Evolutionary conservation across 208 protist genomes (phyloP), one percentile per base, ranked within the genome.

Genomic region (Trypanosoma theileri): DNA sequence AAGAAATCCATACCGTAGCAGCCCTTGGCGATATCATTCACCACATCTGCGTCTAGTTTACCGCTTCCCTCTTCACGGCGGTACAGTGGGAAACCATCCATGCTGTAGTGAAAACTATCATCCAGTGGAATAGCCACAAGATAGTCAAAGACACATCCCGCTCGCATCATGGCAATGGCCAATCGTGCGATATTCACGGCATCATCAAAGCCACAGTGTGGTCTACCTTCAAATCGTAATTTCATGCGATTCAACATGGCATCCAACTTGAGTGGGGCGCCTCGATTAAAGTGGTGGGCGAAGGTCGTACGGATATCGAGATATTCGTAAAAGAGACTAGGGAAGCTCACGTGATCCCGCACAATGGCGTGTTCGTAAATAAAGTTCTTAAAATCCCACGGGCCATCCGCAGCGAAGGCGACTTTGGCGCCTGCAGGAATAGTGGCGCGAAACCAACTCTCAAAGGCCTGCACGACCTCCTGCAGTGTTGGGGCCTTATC

Each of bases 181-280:
- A 96, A 77, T 0, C 93, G 91, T 2, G 93, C 91, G 59, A 97
- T 97, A 73, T 97, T 97, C 50, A 84, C 78, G 19, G 93, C 83
- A 61, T 97, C 93, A 65, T 97, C 93, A 67, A 95, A 94, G 57
- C 93, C 93, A 73, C 80, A 91, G 64, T 97, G 93, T 14, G 78
- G 82, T 24, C 89, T 80, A 10, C 93, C 93, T 24, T 96, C 82
- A 66, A 96, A 96, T 28, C 61, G 35, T 35, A 97, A 71, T 11
- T 79, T 67, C 80, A 94, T 88, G 26, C 58, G 70, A 13, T 59
- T 58, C 71, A 96, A 81, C 91, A 96, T 94, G 52, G 80, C 81
- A 19, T 89, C 81, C 10, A 96, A 71, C 56, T 93, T 92, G 11
- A 91, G 84, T 19, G 80, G 82, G 11, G 75, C 59, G 4, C 88